Evolutionary conservation across 2,329 filamentous ascomycete species (phyloP), one percentile per base, ranked within the genome.

Genomic region (Chaetomiaceae sp.): DNA sequence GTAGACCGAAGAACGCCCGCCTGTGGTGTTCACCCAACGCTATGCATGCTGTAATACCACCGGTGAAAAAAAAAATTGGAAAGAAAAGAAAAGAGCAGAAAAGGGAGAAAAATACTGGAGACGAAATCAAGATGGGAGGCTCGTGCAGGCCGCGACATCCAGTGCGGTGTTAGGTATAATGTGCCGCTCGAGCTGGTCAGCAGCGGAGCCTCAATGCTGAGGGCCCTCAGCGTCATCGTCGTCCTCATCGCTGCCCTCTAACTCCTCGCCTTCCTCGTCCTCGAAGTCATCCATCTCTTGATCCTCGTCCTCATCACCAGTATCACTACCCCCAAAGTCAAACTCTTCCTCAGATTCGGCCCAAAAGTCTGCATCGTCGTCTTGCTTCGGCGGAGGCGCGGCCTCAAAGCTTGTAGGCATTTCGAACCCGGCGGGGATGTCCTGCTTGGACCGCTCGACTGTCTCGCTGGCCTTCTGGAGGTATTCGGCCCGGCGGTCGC

Each of bases 341-440:
- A 87, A 82, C 61, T 89, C 87, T 60, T 87, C 79, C 54, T 87
- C 87, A 43, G 82, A 84, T 67, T 89, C 86, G 30, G 81, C 82
- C 86, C 89, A 94, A 67, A 95, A 95, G 56, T 88, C 87, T 61
- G 87, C 85, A 61, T 95, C 88, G 36, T 87, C 83, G 3, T 84
- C 80, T 13, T 78, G 67, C 63, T 84, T 81, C 60, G 84, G 82
- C 1, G 75, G 75, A 2, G 82, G 80, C 11, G 76, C 73, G 14
- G 79, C 73, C 71, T 89, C 70, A 66, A 86, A 70, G 48, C 84
- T 80, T 0, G 86, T 90, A 0, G 94, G 94, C 86, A 97, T 92
- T 51, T 81, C 76, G 58, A 91, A 91, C 0, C 80, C 90, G 0
- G 75, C 73, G 0, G 94, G 92, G 2, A 96, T 90, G 65, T 95